Evolutionary conservation across 1,284 basidiomycete species (phyloP), one percentile per base, ranked within the genome.

Genomic region (Pseudozyma flocculosa): DNA sequence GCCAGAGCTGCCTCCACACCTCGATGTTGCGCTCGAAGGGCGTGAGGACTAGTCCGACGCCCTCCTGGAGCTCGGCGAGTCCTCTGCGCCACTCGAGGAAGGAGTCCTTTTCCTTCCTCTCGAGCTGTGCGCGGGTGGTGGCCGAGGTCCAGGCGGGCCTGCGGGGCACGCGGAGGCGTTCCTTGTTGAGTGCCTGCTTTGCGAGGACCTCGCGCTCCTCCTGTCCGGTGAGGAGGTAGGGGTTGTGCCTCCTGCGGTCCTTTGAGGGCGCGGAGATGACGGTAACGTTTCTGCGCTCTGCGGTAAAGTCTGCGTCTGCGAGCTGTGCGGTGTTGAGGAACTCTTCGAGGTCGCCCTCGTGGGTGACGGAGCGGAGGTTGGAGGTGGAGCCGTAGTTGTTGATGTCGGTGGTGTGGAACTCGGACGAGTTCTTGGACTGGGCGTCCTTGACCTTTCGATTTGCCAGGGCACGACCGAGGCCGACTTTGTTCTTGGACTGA

Each of bases 251-350:
- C 14, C 48, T 40, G 18, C 18, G 32, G 50, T 58, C 19, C 62
- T 48, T 21, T 30, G 23, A 84, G 38, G 82, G 82, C 86, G 71
- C 84, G 55, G 87, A 86, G 50, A 98, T 87, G 53, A 99, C 88
- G 72, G 90, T 90, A 60, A 95, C 85, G 80, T 93, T 97, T 51
- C 92, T 84, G 47, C 91, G 85, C 78, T 97, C 95, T 89, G 76
- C 95, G n/a, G 92, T 92, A 75, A 99, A 99, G 73, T 99, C 91
- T 15, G 88, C 88, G 48, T 90, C 94, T 19, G 95, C 95, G 45
- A 99, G 82, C 63, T 91, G 88, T 3, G 95, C 95, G 18, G 92
- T 96, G 76, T 87, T 94, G 56, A 99, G 81, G 78, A 99, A 98
- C 79, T 94, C 92, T 70, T 97, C 94, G 24, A 99, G 82, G 81